A percentile compares a stretch with the other conserved stretches of the same genome.
Conservation (phyloP, 805 yeast genomes). For the Suhomyces sp. region DNA sequence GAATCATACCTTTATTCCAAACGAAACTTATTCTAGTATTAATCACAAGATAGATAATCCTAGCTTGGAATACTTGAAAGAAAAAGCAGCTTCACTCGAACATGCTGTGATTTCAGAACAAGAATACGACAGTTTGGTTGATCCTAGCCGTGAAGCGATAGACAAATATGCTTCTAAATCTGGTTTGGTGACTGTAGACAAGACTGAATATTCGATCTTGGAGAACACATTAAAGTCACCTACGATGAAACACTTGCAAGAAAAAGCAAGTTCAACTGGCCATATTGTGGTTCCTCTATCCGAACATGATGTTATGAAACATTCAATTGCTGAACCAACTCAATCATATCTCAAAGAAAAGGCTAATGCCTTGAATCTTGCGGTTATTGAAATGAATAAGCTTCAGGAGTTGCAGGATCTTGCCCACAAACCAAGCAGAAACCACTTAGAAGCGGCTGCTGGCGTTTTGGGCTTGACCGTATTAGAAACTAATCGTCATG, state of each 20-base stretch:
- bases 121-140: constrained; percentile 11
- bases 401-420: constrained; percentile 3
- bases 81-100: constrained; percentile 13
- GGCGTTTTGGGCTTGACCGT: constrained; percentile 7
- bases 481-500: constrained; percentile 1
- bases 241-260: constrained; percentile 9
- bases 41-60: constrained; percentile 10
- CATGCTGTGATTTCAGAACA: constrained; percentile 9
- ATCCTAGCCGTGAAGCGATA: constrained; percentile 8
- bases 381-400: constrained; percentile 7
- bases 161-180: constrained; percentile 7
- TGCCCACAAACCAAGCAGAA: constrained; percentile 12
- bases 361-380: constrained; percentile 2
- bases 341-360: neutral
- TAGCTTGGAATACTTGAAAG: constrained; percentile 12
- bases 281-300: constrained; percentile 1
- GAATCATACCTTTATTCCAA: neutral
- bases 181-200: constrained; percentile 14
- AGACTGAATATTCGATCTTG: constrained; percentile 10
- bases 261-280: constrained; percentile 5
- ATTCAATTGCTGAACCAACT: constrained; percentile 7
- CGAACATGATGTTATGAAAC: constrained; percentile 6
- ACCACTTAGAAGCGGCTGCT: constrained; percentile 9
- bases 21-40: constrained; percentile 7
- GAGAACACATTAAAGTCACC: constrained; percentile 6